phyloP scores from a whole-genome alignment of 2,329 filamentous ascomycete genomes.

The Colletotrichum navitas region DNA sequence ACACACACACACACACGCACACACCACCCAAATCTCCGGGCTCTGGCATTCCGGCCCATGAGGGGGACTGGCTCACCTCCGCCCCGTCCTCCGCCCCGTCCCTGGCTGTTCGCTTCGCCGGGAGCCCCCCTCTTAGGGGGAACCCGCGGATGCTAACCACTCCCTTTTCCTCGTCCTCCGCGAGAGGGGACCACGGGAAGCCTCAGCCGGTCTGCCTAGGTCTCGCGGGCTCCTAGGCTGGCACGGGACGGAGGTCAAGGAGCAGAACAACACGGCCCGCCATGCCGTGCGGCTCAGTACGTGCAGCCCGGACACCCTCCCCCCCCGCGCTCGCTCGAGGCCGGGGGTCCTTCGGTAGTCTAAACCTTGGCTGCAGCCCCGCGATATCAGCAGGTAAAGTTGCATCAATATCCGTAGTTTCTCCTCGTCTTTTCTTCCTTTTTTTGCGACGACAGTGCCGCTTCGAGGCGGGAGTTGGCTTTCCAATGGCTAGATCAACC shows the following conservation, averaged over 20 bases:
- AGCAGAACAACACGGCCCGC: too few species aligned
- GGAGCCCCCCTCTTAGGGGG: too few species aligned
- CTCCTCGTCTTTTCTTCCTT: background rate
- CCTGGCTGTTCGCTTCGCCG: background rate
- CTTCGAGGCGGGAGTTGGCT: background rate
- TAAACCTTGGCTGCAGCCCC: too few species aligned
- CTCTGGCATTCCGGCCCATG: slow-evolving; percentile 4
- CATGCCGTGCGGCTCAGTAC: too few species aligned
- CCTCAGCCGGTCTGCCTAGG: too few species aligned
- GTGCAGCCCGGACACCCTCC: background rate
- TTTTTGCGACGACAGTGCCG: background rate
- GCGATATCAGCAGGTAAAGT: background rate
- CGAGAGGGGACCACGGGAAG: background rate
- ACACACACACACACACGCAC: background rate
- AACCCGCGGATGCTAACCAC: background rate
- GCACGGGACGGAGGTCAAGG: too few species aligned
- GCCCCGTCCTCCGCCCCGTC: background rate
- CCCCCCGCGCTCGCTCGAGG: background rate
- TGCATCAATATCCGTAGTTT: background rate
- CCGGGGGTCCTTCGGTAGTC: too few species aligned
- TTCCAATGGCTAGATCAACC: too few species aligned
- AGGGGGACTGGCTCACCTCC: background rate
- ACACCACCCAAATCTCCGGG: background rate
- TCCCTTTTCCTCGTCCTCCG: background rate
- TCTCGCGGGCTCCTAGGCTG: background rate